Base-by-base conservation (phyloP, 768 basidiomycete genomes). In the Lanmaoa pseudosensibilis region DNA sequence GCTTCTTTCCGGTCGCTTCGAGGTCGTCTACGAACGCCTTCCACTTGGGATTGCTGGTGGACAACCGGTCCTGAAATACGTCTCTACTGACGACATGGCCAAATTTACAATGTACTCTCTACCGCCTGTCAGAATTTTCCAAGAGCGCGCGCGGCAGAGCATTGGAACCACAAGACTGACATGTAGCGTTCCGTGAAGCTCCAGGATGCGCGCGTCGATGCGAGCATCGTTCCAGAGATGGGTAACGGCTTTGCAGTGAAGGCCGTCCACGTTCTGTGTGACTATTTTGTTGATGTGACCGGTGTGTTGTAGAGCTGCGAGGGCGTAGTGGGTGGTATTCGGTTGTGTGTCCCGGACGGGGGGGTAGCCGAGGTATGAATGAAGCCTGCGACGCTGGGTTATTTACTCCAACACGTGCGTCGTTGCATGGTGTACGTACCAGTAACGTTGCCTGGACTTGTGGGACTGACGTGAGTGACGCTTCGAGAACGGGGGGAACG, bases 221-320 rank as follows among this genome's bases (percentile, higher is more conserved):
- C 62, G 66, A n/a, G 65, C 67, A 50, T 69, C 73, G 58, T 67
- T 73, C 73, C 71, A 75, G 57, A 80, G 78, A 67, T 74, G 72
- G 36, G 72, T 54, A 19, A 90, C 72, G 9, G 92, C 90, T 73
- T 91, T 92, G 50, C 86, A 86, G 66, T 98, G 95, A 7, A 98
- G 82, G 2, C 94, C 94, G 65, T 98, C 96, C n/a, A 98, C 95
- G 62, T 91, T 91, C 71, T 88, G 89, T 0, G 96, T 98, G 58
- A 98, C 84, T 33, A 94, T 70, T 27, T 76, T 74, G 21, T 79
- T 72, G 19, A 90, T 76, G 50, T 85, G 71, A 3, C 80, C 81
- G 10, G 87, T 73, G 60, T 91, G 77, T 65, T 92, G 88, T 46
- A 97, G 76, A 3, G 94, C 92, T 6, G 91, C 88, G 27, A 98